Conservation (phyloP, 73 alveolate genomes). For the Paramecium biaurelia region DNA sequence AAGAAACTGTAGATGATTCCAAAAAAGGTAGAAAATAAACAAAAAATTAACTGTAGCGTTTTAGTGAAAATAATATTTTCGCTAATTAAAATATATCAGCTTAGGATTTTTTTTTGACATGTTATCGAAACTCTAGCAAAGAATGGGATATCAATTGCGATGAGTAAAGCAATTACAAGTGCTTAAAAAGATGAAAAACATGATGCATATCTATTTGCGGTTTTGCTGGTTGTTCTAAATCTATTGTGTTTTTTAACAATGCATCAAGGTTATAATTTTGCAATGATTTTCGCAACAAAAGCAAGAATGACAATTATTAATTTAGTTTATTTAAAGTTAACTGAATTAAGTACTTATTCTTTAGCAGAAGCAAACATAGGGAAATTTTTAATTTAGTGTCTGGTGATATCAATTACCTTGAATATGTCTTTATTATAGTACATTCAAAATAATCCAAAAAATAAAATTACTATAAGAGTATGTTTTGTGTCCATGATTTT, state of each 20-base stretch:
- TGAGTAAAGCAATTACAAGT: not conserved
- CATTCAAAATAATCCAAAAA: too few relatives aligned
- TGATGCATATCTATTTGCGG: not conserved
- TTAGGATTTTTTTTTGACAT: not conserved
- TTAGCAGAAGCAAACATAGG: slow-evolving; percentile 58
- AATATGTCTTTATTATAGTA: not conserved
- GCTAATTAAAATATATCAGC: not conserved
- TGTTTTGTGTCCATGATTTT: not conserved
- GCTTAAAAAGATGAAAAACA: not conserved
- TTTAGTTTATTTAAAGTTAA: not conserved
- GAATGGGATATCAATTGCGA: not conserved
- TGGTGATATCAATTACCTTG: slow-evolving; percentile 29
- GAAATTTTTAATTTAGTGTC: slow-evolving; percentile 45
- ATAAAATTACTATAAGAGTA: not conserved
- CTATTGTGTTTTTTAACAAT: not conserved
- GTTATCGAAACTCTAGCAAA: not conserved
- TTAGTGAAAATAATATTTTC: not conserved
- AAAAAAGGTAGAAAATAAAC: not conserved
- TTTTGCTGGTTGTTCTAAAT: not conserved
- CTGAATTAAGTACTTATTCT: slow-evolving; percentile 39
- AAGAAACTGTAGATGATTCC: not conserved
- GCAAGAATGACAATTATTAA: not conserved
- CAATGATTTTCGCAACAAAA: not conserved
- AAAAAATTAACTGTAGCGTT: not conserved
- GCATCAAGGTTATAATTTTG: not conserved